Base-by-base conservation (phyloP, 345 rosid species). In the Eucalyptus polyanthemos region DNA sequence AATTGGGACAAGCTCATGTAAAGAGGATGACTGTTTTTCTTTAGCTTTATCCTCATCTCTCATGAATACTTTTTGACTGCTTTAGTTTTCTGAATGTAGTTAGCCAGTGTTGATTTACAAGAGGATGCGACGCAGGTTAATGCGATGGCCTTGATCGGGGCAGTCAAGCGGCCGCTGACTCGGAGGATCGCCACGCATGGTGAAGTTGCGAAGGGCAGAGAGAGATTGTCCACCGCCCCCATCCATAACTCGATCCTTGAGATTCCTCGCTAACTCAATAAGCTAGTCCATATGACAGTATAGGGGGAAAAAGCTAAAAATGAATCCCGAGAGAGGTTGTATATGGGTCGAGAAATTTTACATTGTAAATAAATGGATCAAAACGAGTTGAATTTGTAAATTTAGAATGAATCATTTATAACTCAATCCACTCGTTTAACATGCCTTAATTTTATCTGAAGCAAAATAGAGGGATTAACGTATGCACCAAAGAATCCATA, bases 1-100 rank as follows among this genome's bases (percentile, higher is more conserved):
- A 92, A 91, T 22, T 97, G 98, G 99, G 97, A 97, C 90, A 95
- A 91, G 92, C 99, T 97, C 87, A 94, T 97, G 62, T 56, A 5
- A 24, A 56, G 62, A 56, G 62, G 62, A 24, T 56, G 62, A 56
- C 62, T 10, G 62, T 56, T 56, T 22, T 56, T 2, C 62, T 22
- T 56, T 56, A 24, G 62, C 62, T 56, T 24, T 1, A 56, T 22
- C 62, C 29, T 53, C 5, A 53, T 53, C 58, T 53, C 25, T 19
- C 58, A 2, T 53, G 11, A 53, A 53, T 53, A 53, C 10, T 19
- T 19, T 19, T 53, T 53, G 24, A 53, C 25, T 53, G 22, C 56
- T 51, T 51, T 51, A 51, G 56, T 51, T 53, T 53, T 53, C 25
- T 19, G 58, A 53, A 53, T 53, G 24, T 19, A 53, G 58, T 53